These are phyloP conservation scores for Nannochloropsis gaditana DNA, from an alignment of 108 stramenopile genomes.

Conservation along the genomic window DNA sequence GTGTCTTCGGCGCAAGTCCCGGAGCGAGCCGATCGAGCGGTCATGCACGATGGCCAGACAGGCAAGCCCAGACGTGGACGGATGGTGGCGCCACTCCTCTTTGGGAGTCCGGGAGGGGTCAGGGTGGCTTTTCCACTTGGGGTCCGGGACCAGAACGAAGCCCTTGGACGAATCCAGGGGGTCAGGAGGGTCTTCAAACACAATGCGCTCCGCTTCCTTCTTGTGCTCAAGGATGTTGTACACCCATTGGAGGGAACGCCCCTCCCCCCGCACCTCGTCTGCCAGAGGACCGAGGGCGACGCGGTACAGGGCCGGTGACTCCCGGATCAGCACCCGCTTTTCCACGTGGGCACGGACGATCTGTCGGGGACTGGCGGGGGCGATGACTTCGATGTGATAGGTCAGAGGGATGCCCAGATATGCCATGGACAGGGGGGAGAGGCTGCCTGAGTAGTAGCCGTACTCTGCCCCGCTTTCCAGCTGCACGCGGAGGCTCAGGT, in stretches of 20 bases:
- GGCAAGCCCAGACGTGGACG: not conserved
- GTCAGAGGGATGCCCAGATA: not conserved
- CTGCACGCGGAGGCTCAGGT: not conserved
- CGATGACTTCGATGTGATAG: conserved; percentile 8
- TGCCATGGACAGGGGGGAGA: not conserved
- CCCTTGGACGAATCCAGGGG: not conserved
- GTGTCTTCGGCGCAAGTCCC: not conserved
- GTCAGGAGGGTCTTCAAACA: not conserved
- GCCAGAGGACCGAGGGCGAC: not conserved
- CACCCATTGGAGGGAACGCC: conserved; percentile 18
- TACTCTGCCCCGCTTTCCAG: conserved; percentile 17
- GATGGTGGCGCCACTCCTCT: not conserved
- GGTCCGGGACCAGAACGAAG: not conserved
- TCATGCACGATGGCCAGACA: not conserved
- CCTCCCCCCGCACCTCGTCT: not conserved
- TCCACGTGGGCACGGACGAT: not conserved
- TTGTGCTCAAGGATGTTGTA: conserved; percentile 24
- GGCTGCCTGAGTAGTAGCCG: not conserved
- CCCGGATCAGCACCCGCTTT: not conserved
- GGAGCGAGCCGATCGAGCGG: not conserved
- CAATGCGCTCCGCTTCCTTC: conserved; percentile 20
- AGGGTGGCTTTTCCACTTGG: conserved; percentile 18
- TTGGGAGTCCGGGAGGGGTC: conserved; percentile 17
- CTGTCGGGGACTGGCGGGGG: not conserved
- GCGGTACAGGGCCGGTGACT: not conserved